Conservation (phyloP, 352 stramenopile species). For the Phytophthora vignae region DNA sequence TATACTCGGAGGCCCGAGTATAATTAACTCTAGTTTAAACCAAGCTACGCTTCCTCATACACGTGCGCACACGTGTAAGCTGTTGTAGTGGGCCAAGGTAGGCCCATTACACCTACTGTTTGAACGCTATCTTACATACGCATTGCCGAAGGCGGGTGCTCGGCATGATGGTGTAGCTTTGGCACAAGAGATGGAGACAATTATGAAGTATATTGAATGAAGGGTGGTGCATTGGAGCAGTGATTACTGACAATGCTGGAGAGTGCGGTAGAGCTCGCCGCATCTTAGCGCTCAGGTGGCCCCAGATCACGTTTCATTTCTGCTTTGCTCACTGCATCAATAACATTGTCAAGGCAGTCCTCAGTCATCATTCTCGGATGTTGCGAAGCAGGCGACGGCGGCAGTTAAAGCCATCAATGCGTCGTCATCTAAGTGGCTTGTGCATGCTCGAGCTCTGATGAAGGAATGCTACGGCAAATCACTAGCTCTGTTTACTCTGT, state of each 20-base stretch:
- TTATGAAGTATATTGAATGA: neutral
- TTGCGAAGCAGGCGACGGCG: neutral
- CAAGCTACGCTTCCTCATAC: too few species aligned
- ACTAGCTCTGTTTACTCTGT: slow-evolving; percentile 9
- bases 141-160: neutral
- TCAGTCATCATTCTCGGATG: slow-evolving; percentile 2
- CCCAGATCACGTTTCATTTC: neutral
- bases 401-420: slow-evolving; percentile 11
- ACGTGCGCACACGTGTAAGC: too few species aligned
- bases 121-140: slow-evolving; percentile 1
- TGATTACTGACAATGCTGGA: slow-evolving; percentile 10
- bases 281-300: slow-evolving; percentile 5
- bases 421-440: slow-evolving; percentile 13
- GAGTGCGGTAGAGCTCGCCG: slow-evolving; percentile 8
- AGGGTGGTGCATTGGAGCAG: slow-evolving; percentile 4
- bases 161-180: slow-evolving; percentile 10
- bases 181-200: slow-evolving; percentile 14
- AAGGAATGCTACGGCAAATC: slow-evolving; percentile 3
- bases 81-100: too few species aligned
- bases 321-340: slow-evolving; percentile 1
- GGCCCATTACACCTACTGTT: too few species aligned
- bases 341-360: slow-evolving; percentile 1
- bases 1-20: too few species aligned
- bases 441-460: neutral
- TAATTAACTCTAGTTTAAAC: too few species aligned